Base-by-base conservation (phyloP, 805 yeast genomes). In the Metschnikowia similis region DNA sequence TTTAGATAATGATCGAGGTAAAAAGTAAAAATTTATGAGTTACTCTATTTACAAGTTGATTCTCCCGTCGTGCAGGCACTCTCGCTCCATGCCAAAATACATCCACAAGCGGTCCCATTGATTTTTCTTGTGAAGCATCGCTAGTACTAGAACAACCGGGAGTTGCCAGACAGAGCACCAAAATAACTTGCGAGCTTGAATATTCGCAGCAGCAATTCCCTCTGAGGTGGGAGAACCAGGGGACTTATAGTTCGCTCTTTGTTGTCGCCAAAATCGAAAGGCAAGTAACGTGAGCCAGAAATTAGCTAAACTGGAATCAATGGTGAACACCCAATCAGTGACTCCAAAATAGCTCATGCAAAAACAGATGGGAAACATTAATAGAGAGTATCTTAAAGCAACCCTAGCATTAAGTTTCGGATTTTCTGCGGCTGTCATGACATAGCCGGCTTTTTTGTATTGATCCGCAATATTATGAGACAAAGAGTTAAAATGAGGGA, bases 91-190 rank as follows among this genome's bases (percentile, higher is more conserved):
- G 13, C 53, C 51, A 36, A 71, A 47, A 51, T 69, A 69, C n/a
- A 45, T 47, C 48, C 70, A 67, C 31, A 71, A 48, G 38, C 74
- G 66, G 63, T 90, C 96, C 97, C 97, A 92, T 64, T 90, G 89
- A 6, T 97, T 97, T 65, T 85, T 85, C 69, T 94, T 94, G 67
- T 94, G 98, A 46, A 94, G 66, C 90, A 94, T 92, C 1, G 98
- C 97, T 52, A 94, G 71, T 16, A 90, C 85, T 48, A 94, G 71
- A 13, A 95, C 85, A 0, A 87, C 91, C 0, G 99, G 99, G 41
- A 94, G 71, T 59, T 94, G 98, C 83, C 92, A 82, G 1, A 94
- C 96, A 28, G 96, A 86, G 36, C 95, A 89, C 96, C 96, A 88
- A 66, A 94, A 94, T 39, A 91, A 77, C 64, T 85, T 85, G 52